Percentiles rank a stretch among this genome's conserved stretches.
Conservation (phyloP, 2,329 filamentous ascomycete genomes). For the Trichoderma breve region DNA sequence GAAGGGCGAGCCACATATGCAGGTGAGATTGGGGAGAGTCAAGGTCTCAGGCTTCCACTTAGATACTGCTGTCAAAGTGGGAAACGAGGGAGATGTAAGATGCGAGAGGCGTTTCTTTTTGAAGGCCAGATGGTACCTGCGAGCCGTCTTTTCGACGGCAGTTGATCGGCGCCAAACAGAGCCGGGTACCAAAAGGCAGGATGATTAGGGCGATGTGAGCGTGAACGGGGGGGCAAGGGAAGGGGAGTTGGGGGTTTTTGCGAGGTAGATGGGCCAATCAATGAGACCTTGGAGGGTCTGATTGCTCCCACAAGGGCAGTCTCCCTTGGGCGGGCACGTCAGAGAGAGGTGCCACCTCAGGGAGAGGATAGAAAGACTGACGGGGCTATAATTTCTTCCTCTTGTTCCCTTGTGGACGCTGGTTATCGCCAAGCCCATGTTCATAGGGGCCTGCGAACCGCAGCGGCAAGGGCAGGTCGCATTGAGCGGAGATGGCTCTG, state of each 20-base stretch:
- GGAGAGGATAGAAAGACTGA: not conserved
- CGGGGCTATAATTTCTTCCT: not conserved
- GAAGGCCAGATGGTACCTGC: slow-evolving; percentile 33
- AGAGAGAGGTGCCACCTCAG: slow-evolving; percentile 17
- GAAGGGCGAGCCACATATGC: slow-evolving; percentile 26
- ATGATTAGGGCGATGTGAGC: slow-evolving; percentile 15
- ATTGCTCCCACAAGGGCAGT: slow-evolving; percentile 16
- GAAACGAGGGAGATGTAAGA: slow-evolving; percentile 28
- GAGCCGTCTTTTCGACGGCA: slow-evolving; percentile 27
- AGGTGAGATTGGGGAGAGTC: slow-evolving; percentile 30
- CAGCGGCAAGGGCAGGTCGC: slow-evolving; percentile 15
- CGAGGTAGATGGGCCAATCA: slow-evolving; percentile 11
- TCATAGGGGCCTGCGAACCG: slow-evolving; percentile 5
- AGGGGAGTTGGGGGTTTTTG: slow-evolving; percentile 1
- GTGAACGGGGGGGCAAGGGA: slow-evolving; percentile 13
- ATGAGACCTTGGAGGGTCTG: slow-evolving; percentile 1
- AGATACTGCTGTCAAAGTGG: slow-evolving; percentile 24
- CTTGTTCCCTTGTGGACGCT: not conserved
- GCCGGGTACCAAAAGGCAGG: slow-evolving; percentile 1
- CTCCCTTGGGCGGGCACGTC: slow-evolving; percentile 23
- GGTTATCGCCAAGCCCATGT: slow-evolving; percentile 12
- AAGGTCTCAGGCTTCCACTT: slow-evolving; percentile 31
- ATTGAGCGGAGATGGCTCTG: slow-evolving; percentile 12
- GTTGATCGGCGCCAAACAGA: slow-evolving; percentile 20
- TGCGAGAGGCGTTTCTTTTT: slow-evolving; percentile 37